Conservation (phyloP, 352 stramenopile species). For the Globisporangium viniferum region DNA sequence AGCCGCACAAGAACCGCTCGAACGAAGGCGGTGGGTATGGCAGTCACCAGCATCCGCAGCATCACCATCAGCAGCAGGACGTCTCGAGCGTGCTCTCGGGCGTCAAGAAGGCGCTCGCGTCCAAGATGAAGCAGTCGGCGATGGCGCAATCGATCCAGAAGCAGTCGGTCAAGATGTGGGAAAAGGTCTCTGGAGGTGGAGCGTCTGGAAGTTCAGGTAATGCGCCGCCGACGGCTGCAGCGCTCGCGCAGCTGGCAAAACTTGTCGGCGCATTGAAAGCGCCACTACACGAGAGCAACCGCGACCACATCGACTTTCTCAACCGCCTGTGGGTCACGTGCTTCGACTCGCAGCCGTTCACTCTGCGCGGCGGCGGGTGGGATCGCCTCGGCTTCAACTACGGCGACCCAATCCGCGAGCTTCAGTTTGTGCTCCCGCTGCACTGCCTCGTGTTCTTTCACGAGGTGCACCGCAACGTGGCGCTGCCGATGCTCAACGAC, state of each 20-base stretch:
- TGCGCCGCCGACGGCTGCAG: slow-evolving; percentile 50
- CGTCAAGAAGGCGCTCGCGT: slow-evolving; percentile 77
- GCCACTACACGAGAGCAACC: slow-evolving; percentile 48
- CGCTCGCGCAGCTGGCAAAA: slow-evolving; percentile 67
- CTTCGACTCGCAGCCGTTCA: slow-evolving; percentile 64
- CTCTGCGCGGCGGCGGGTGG: slow-evolving; percentile 44
- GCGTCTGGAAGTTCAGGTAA: slow-evolving; percentile 18
- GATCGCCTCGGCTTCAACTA: slow-evolving; percentile 59
- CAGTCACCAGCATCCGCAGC: slow-evolving; percentile 9
- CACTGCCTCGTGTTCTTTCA: slow-evolving; percentile 85
- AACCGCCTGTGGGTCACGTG: slow-evolving; percentile 66
- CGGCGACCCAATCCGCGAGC: slow-evolving; percentile 63
- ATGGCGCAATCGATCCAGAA: slow-evolving; percentile 76
- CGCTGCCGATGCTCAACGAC: slow-evolving; percentile 65
- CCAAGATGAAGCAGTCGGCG: slow-evolving; percentile 74
- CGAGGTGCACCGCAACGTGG: slow-evolving; percentile 60
- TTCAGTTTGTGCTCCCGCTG: slow-evolving; percentile 68
- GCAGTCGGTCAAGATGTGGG: slow-evolving; percentile 65
- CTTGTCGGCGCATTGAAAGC: slow-evolving; percentile 63
- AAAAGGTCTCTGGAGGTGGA: slow-evolving; percentile 40
- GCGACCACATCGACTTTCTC: slow-evolving; percentile 70
- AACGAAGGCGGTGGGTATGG: neutral
- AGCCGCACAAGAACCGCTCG: neutral
- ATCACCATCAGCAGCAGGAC: slow-evolving; percentile 34
- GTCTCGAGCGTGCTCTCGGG: slow-evolving; percentile 58